Evolutionary conservation across 1,139 yeast genomes (phyloP), one percentile per base, ranked within the genome.

Genomic region (Groenewaldozyma auringiensis): DNA sequence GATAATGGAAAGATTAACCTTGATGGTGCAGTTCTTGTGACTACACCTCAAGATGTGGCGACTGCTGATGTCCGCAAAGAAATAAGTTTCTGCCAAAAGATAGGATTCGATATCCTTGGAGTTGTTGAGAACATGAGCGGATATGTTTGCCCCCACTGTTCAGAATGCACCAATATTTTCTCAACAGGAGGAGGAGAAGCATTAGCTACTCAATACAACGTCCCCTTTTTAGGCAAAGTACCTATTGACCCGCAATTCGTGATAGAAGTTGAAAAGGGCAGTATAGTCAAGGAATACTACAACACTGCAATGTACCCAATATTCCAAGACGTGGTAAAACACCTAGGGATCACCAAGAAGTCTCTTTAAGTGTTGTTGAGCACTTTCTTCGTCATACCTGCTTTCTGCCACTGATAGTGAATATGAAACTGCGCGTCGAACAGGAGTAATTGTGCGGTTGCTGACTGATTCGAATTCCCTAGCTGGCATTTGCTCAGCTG

Each of bases 71-170:
- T 94, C 8, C 75, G 88, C 47, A 94, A 94, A 59, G 98, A 94
- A 66, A 79, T 94, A 34, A 92, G 86, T 59, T 94, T 89, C 58
- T 92, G 98, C 65, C 74, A 76, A 40, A 92, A 89, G 62, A 96
- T 94, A 9, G 79, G 79, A 32, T 81, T 94, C 54, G 74, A 74
- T 38, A 76, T 92, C 2, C 64, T 92, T 41, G 99, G 99, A 1
- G 74, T 94, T 16, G 82, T 94, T 17, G 99, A 94, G 60, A 94
- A 94, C 60, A 92, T 94, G 98, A 81, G 94, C 16, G 98, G 98
- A 1, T 94, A 85, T 63, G 83, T 88, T 4, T 94, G 98, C 62
- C 98, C 98, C 0, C 79, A 81, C 61, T 94, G 99, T 64, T 76
- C 84, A 1, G 97, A 89, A 60, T 65, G 72, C 50, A 88, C 96